These are phyloP conservation scores for Skeletonema costatum DNA, from an alignment of 108 stramenopile genomes.

Conservation along the genomic window DNA sequence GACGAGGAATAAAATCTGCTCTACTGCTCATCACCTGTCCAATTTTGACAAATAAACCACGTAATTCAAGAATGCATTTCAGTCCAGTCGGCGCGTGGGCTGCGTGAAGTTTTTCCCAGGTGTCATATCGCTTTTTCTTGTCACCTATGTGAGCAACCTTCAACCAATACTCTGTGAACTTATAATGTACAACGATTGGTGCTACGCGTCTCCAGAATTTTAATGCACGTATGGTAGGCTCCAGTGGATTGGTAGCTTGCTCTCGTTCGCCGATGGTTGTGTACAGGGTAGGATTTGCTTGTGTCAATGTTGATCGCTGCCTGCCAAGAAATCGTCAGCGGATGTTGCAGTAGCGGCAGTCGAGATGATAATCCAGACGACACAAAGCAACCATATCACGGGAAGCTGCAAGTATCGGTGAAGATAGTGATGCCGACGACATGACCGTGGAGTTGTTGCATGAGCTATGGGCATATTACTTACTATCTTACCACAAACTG, in stretches of 20 bases:
- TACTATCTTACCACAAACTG: too few relatives aligned
- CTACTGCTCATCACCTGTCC: conserved; percentile 65
- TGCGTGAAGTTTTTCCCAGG: conserved; percentile 56
- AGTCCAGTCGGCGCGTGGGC: conserved; percentile 50
- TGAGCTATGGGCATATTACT: too few relatives aligned
- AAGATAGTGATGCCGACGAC: too few relatives aligned
- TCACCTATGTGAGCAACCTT: conserved; percentile 25
- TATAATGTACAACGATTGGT: conserved; percentile 74
- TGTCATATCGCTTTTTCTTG: conserved; percentile 36
- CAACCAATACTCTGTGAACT: conserved; percentile 68
- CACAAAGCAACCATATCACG: not conserved
- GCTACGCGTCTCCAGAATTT: conserved; percentile 69
- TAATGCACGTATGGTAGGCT: conserved; percentile 45
- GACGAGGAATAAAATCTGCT: conserved; percentile 73
- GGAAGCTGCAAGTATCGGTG: not conserved
- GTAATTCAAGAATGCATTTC: conserved; percentile 57
- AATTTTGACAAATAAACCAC: conserved; percentile 64
- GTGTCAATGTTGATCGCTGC: not conserved
- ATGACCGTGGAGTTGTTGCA: too few relatives aligned
- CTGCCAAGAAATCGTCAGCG: not conserved
- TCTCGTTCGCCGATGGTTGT: not conserved
- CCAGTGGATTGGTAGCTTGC: conserved; percentile 1
- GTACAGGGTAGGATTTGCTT: conserved; percentile 5
- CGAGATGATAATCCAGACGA: not conserved
- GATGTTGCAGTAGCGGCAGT: not conserved